These are phyloP conservation scores for Talaromyces funiculosus DNA, from an alignment of 2,329 filamentous ascomycete species.

Conservation along the genomic window DNA sequence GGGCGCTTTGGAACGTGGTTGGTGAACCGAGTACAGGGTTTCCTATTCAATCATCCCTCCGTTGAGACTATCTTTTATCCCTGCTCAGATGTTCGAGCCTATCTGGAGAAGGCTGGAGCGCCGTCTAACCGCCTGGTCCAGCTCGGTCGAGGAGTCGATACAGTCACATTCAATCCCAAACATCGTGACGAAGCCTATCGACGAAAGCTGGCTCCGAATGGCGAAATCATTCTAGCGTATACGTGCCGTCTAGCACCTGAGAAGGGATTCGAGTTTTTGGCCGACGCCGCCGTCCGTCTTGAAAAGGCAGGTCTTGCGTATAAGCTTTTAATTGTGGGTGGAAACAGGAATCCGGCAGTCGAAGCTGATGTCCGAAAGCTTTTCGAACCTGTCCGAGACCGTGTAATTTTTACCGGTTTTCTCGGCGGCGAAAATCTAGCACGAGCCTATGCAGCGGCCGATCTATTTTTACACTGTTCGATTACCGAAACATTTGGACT, in stretches of 20 bases:
- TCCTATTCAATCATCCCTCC: conserved; percentile 57
- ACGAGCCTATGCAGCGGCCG: conserved; percentile 61
- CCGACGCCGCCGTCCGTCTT: conserved; percentile 51
- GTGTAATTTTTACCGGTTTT: conserved; percentile 63
- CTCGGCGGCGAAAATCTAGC: conserved; percentile 56
- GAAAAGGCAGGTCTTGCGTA: conserved; percentile 53
- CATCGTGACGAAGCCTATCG: conserved; percentile 50
- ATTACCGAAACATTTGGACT: conserved; percentile 67
- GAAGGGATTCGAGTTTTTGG: conserved; percentile 65
- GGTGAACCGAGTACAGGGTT: conserved; percentile 60
- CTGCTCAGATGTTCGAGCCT: conserved; percentile 56
- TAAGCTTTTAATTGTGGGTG: conserved; percentile 62
- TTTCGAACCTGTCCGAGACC: conserved; percentile 51
- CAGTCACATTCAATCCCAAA: conserved; percentile 54
- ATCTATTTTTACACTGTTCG: conserved; percentile 67
- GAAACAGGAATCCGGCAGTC: conserved; percentile 60
- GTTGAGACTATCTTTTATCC: conserved; percentile 66
- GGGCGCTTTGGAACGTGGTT: conserved; percentile 57
- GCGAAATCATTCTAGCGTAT: conserved; percentile 60
- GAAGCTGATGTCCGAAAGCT: conserved; percentile 57
- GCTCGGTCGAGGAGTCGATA: conserved; percentile 61
- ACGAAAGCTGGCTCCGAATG: conserved; percentile 52
- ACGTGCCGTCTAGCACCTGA: conserved; percentile 64
- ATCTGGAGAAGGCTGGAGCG: conserved; percentile 55
- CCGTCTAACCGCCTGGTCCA: conserved; percentile 54